Base-by-base conservation (phyloP, 192 early-diverging fungal genomes). In the Podila horticola region DNA sequence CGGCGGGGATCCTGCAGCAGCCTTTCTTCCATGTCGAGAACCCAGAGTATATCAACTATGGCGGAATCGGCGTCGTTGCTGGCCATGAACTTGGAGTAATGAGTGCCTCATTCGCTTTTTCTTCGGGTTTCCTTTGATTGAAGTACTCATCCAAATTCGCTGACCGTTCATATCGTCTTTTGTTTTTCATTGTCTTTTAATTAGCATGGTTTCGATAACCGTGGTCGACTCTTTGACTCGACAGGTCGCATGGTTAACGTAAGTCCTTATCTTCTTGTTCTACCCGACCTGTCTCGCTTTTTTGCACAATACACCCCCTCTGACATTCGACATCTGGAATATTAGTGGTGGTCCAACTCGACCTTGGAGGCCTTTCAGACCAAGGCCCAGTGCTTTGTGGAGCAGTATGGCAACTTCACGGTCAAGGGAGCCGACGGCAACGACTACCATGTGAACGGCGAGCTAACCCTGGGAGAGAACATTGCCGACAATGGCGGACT, bases 401-500 rank as follows among this genome's bases (percentile, higher is more conserved):
- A 92, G 3, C 92, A 94, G 69, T 94, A 93, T 71, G 62, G 65
- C 26, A 70, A 85, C 4, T 88, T 84, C 31, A 74, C 67, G 0
- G 58, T 93, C 19, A 57, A 82, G 33, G 82, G 73, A 28, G 51
- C 67, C 3, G 64, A 87, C 64, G 74, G 84, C 34, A 71, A 76
- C 22, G 50, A 66, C 6, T 36, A 69, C 24, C 9, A 74, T 64
- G 73, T 92, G 17, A 85, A 91, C 62, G 91, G 92, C 17, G 61
- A 75, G 57, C 36, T 65, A 50, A 92, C 92, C 0, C 59, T 92
- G 8, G 77, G 83, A 26, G 92, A 93, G 77, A 93, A 92, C 70
- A 67, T 93, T 60, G 88, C 91, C 15, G 92, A 93, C 64, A 92
- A 92, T 62, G 92, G 91, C 57, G 92, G 92, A 5, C 20, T 91